A percentile compares a stretch with the other conserved stretches of the same genome.
These are phyloP conservation scores for Thymus mandschuricus DNA, from an alignment of 257 asterid species.

Conservation along the genomic window DNA sequence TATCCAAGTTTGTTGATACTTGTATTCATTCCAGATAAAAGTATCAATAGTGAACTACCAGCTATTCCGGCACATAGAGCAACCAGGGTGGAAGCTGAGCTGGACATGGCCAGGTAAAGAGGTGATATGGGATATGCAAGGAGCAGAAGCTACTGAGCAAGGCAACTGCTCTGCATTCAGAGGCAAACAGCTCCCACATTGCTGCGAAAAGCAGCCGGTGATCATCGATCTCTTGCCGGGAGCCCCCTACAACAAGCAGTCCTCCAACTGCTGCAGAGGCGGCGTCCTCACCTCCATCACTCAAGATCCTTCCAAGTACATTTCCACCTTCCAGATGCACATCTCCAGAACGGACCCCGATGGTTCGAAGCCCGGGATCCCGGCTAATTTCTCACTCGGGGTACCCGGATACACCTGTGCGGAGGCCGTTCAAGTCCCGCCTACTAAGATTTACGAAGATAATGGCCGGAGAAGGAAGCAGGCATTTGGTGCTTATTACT, in stretches of 20 bases:
- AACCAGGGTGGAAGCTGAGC: conserved; percentile 76
- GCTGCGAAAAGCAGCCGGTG: conserved; percentile 66
- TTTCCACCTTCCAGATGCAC: conserved; percentile 56
- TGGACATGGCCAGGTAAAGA: conserved; percentile 69
- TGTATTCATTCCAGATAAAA: conserved; percentile 38
- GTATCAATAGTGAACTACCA: conserved; percentile 68
- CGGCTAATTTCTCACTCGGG: conserved; percentile 60
- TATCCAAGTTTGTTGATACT: too few species aligned
- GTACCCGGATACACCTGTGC: conserved; percentile 80
- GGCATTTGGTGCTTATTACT: conserved; percentile 47
- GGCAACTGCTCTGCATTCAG: conserved; percentile 71
- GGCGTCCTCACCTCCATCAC: conserved; percentile 73
- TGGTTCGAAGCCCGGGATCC: conserved; percentile 29
- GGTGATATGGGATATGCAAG: conserved; percentile 65
- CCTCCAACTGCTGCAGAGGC: conserved; percentile 65
- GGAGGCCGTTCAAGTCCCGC: conserved; percentile 51
- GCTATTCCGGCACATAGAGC: conserved; percentile 68
- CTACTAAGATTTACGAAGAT: conserved; percentile 57
- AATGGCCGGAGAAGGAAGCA: conserved; percentile 72
- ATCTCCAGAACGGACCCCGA: conserved; percentile 35
- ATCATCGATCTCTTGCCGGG: conserved; percentile 79
- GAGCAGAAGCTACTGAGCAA: conserved; percentile 78
- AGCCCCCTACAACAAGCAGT: conserved; percentile 53
- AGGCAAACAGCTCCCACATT: conserved; percentile 57
- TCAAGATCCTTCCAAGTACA: conserved; percentile 47